These are phyloP conservation scores for Ganoderma leucocontextum DNA, from an alignment of 1,284 basidiomycete genomes.

Conservation along the genomic window DNA sequence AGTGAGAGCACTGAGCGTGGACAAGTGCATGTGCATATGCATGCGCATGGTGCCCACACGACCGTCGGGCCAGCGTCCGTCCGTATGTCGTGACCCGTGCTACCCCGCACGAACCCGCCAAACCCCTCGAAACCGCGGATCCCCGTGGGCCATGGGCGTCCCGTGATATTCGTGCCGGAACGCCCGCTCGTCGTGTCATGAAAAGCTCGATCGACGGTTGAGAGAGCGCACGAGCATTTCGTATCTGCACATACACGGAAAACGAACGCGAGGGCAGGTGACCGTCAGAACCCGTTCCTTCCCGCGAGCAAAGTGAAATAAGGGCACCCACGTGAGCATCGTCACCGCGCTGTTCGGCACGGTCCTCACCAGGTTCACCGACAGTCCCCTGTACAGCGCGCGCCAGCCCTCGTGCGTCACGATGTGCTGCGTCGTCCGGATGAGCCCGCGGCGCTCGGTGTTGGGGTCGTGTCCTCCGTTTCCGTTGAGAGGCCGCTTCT, in stretches of 20 bases:
- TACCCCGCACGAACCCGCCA: not conserved
- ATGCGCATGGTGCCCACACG: not conserved
- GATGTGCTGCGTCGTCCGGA: slow-evolving; percentile 79
- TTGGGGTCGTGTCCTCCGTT: slow-evolving; percentile 25
- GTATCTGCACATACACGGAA: slow-evolving; percentile 50
- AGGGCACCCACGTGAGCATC: slow-evolving; percentile 86
- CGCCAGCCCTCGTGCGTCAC: slow-evolving; percentile 85
- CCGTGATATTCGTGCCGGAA: not conserved
- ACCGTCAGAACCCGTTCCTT: slow-evolving; percentile 1
- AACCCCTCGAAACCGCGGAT: not conserved
- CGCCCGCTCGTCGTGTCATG: slow-evolving; percentile 26
- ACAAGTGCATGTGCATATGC: not conserved
- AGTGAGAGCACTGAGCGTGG: not conserved
- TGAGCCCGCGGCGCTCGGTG: slow-evolving; percentile 65
- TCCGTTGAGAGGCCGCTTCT: slow-evolving; percentile 59
- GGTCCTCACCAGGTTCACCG: slow-evolving; percentile 90
- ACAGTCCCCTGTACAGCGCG: slow-evolving; percentile 89
- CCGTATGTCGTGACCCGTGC: slow-evolving; percentile 1
- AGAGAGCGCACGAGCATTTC: slow-evolving; percentile 75
- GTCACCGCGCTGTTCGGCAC: slow-evolving; percentile 95
- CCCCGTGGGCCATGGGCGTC: not conserved
- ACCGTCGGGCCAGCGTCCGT: slow-evolving; percentile 12
- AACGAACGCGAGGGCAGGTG: not conserved
- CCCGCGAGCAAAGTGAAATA: not conserved
- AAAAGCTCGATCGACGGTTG: slow-evolving; percentile 29